Percentiles rank a stretch among this genome's conserved stretches.
These are phyloP conservation scores for Stemphylium lycopersici DNA, from an alignment of 2,329 filamentous ascomycete species.

Conservation along the genomic window DNA sequence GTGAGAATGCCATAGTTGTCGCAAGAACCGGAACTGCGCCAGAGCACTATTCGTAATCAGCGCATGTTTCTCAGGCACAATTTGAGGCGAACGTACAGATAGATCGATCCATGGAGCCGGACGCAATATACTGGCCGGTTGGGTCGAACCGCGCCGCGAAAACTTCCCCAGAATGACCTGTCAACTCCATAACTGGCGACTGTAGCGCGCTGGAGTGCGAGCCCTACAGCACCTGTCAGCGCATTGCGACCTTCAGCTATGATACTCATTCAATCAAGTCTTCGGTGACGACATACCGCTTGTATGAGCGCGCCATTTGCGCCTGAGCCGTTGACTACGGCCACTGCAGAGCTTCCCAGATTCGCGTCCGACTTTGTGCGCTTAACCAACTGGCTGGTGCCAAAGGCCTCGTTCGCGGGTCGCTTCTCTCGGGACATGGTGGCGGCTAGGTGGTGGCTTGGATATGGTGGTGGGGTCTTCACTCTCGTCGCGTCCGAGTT, in stretches of 20 bases:
- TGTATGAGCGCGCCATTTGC: constrained; percentile 69
- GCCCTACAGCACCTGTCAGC: constrained; percentile 61
- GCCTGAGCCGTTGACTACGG: constrained; percentile 62
- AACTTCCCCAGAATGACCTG: constrained; percentile 79
- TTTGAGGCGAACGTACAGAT: constrained; percentile 67
- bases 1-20: constrained; percentile 90
- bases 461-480: background rate
- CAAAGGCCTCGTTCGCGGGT: constrained; percentile 83
- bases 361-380: constrained; percentile 76
- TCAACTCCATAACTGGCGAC: constrained; percentile 92
- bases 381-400: constrained; percentile 83
- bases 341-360: constrained; percentile 61
- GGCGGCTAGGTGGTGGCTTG: constrained; percentile 3
- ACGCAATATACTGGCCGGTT: constrained; percentile 86
- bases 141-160: constrained; percentile 91
- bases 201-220: constrained; percentile 82
- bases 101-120: constrained; percentile 91
- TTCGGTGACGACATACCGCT: constrained; percentile 63
- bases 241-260: constrained; percentile 38
- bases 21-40: constrained; percentile 90
- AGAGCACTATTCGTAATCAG: constrained; percentile 70
- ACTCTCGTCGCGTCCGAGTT: constrained; percentile 8
- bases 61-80: constrained; percentile 15
- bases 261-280: constrained; percentile 27
- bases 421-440: constrained; percentile 90